Evolutionary conservation across 1,139 yeast species (phyloP).

Genomic region (Meyerozyma carpophila): DNA sequence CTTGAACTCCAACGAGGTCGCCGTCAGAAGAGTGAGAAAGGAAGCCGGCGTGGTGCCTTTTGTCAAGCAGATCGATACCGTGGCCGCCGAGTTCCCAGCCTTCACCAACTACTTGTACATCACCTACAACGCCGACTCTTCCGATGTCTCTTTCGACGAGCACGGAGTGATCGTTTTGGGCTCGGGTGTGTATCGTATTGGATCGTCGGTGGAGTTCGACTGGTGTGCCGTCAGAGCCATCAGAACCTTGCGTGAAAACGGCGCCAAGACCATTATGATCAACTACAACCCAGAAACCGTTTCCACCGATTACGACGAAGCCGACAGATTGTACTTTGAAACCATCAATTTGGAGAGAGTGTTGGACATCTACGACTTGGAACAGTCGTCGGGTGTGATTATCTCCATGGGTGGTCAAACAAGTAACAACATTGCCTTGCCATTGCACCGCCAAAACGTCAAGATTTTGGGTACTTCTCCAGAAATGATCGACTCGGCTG

Average conservation of each 20-base stretch:
- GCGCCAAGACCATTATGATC: slow-evolving; percentile 90
- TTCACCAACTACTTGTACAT: slow-evolving; percentile 90
- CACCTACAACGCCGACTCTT: slow-evolving; percentile 90
- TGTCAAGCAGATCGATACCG: slow-evolving; percentile 96
- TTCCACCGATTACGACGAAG: slow-evolving; percentile 97
- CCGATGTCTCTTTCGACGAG: slow-evolving; percentile 79
- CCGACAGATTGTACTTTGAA: slow-evolving; percentile 94
- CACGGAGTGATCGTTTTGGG: slow-evolving; percentile 89
- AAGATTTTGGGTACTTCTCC: slow-evolving; percentile 97
- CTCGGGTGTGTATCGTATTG: slow-evolving; percentile 92
- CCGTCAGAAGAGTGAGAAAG: slow-evolving; percentile 84
- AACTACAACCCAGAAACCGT: slow-evolving; percentile 99
- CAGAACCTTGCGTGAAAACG: slow-evolving; percentile 85
- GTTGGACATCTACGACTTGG: slow-evolving; percentile 90
- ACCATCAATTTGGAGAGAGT: slow-evolving; percentile 93
- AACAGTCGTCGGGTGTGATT: slow-evolving; percentile 86
- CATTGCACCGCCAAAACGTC: slow-evolving; percentile 90
- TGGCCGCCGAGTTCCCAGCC: slow-evolving; percentile 99
- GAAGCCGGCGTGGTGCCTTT: slow-evolving; percentile 87
- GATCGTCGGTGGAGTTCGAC: slow-evolving; percentile 91
- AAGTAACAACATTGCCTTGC: slow-evolving; percentile 92
- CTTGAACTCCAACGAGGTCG: slow-evolving; percentile 86
- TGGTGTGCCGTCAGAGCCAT: slow-evolving; percentile 97
- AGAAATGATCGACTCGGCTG: slow-evolving; percentile 97
- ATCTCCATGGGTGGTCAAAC: slow-evolving; percentile 99